A percentile compares a stretch with the other conserved stretches of the same genome.
These are phyloP conservation scores for Botrytis hyacinthi DNA, from an alignment of 2,329 filamentous ascomycete species.

Conservation along the genomic window DNA sequence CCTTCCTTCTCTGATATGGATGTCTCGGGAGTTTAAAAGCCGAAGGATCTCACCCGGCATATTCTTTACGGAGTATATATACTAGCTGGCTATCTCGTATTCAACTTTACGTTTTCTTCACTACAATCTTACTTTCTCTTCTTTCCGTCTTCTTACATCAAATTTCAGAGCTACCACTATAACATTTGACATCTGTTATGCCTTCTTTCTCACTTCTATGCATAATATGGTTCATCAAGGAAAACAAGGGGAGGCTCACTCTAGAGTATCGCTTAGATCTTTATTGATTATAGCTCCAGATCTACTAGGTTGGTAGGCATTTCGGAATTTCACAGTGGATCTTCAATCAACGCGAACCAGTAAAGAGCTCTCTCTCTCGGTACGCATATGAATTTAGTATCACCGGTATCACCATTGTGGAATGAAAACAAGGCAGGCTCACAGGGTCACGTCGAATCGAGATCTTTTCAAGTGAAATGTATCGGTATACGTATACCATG, in stretches of 20 bases:
- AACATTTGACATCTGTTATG: too few relatives aligned
- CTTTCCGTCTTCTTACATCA: not conserved
- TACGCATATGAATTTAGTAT: not conserved
- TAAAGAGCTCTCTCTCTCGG: not conserved
- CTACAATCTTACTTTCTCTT: not conserved
- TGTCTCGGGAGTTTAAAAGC: not conserved
- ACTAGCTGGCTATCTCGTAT: not conserved
- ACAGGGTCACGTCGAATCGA: not conserved
- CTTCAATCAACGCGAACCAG: not conserved
- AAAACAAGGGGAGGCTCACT: not conserved
- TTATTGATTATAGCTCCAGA: not conserved
- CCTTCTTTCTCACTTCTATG: not conserved
- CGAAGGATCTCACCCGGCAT: not conserved
- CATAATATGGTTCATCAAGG: not conserved
- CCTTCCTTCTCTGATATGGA: not conserved
- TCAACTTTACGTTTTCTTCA: not conserved
- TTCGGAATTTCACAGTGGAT: not conserved
- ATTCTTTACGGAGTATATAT: not conserved
- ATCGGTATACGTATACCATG: not conserved
- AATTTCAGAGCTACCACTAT: not conserved
- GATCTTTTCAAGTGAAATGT: constrained; percentile 1
- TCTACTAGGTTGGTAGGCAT: not conserved
- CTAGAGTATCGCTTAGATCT: not conserved
- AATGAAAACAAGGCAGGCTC: not conserved
- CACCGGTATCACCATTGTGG: not conserved